phyloP scores from a whole-genome alignment of 352 stramenopile species.

The Phytophthora citrophthora region DNA sequence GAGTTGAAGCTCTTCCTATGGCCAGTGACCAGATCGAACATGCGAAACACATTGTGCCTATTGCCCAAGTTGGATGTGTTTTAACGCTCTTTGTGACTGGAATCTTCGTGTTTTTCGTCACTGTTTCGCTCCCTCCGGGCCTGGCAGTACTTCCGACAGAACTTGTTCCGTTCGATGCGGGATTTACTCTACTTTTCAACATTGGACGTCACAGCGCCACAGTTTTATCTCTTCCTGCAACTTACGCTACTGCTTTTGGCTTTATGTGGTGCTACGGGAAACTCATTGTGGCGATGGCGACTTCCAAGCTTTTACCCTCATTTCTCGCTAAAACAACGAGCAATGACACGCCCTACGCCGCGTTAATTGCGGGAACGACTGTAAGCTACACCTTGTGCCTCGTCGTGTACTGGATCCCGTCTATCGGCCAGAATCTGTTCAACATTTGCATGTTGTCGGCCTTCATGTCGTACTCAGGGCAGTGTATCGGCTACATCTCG shows the following conservation, averaged over 20 bases:
- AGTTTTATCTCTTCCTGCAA: conserved; percentile 52
- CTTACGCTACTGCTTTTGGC: conserved; percentile 55
- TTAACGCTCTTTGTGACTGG: conserved; percentile 49
- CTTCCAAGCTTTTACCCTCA: conserved; percentile 42
- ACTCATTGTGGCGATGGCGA: conserved; percentile 55
- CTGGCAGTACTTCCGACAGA: conserved; percentile 26
- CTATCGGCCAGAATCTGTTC: conserved; percentile 34
- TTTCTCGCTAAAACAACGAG: conserved; percentile 31
- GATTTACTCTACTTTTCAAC: conserved; percentile 40
- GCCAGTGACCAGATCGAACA: conserved; percentile 43
- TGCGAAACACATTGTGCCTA: conserved; percentile 46
- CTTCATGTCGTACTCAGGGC: conserved; percentile 52
- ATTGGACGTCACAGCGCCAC: conserved; percentile 26
- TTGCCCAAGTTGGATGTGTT: conserved; percentile 50
- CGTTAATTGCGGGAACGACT: conserved; percentile 27
- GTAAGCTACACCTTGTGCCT: conserved; percentile 47
- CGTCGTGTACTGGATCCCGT: conserved; percentile 35
- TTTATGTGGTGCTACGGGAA: conserved; percentile 70
- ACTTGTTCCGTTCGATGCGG: conserved; percentile 42
- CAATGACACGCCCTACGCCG: conserved; percentile 26
- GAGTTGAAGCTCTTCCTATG: conserved; percentile 45
- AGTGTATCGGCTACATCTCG: conserved; percentile 52
- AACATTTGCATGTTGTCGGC: conserved; percentile 41
- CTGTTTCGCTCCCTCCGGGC: conserved; percentile 36
- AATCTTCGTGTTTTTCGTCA: conserved; percentile 42